phyloP scores from a whole-genome alignment of 176 grass and related monocot species.

The Puya raimondii region DNA sequence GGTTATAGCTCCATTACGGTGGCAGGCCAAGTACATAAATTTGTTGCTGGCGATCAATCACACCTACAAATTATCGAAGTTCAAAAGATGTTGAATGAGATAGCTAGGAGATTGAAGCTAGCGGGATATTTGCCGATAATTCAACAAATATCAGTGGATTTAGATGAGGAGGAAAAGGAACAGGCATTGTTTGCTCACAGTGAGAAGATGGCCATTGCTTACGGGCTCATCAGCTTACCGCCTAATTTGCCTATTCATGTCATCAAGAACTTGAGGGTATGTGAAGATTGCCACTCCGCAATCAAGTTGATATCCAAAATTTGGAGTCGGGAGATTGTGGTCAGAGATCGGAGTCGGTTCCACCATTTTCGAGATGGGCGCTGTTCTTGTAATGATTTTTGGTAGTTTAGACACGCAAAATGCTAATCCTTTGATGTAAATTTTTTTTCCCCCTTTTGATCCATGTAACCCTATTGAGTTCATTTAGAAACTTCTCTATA shows the following conservation, averaged over 20 bases:
- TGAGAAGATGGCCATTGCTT: constrained; percentile 72
- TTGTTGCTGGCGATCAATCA: constrained; percentile 42
- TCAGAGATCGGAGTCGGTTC: constrained; percentile 74
- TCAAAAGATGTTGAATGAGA: constrained; percentile 44
- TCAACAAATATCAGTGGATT: constrained; percentile 43
- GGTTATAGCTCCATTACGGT: constrained; percentile 70
- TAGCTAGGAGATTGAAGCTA: constrained; percentile 28
- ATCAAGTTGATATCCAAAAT: constrained; percentile 66
- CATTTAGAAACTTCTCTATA: neutral
- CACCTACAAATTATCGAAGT: constrained; percentile 44
- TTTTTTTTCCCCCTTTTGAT: neutral
- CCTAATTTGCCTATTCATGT: constrained; percentile 43
- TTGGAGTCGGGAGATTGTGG: constrained; percentile 48
- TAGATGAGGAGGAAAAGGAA: constrained; percentile 64
- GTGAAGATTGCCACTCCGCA: constrained; percentile 67
- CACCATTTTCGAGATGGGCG: constrained; percentile 49
- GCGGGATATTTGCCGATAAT: constrained; percentile 32
- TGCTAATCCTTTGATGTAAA: neutral
- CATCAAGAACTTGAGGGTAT: constrained; percentile 68
- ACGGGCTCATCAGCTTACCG: constrained; percentile 49
- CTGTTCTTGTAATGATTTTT: constrained; percentile 85
- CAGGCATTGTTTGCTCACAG: constrained; percentile 46
- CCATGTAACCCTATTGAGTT: neutral
- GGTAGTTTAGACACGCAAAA: constrained; percentile 18
- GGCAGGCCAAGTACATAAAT: constrained; percentile 55